Conservation (phyloP, 305 asterid genomes). For the Ruellia speciosa region DNA sequence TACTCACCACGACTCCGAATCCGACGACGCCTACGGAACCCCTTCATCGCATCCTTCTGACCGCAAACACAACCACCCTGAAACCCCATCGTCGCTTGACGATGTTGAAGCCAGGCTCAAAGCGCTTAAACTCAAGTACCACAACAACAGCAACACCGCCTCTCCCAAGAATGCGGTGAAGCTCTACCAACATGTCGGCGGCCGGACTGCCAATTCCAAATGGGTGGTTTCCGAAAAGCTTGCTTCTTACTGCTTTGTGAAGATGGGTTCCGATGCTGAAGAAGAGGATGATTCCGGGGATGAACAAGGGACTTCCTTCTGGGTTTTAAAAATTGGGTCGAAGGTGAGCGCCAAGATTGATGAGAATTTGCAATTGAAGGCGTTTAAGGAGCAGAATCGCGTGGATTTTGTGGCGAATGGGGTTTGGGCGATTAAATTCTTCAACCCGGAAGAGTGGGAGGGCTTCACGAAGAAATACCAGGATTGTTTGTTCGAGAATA, state of each 20-base stretch:
- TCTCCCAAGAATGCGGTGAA: conserved; percentile 53
- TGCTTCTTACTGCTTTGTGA: conserved; percentile 45
- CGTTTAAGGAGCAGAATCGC: conserved; percentile 60
- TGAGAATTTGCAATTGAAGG: conserved; percentile 65
- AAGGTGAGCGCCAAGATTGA: conserved; percentile 57
- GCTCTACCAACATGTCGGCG: conserved; percentile 54
- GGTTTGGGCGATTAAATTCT: conserved; percentile 80
- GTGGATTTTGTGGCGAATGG: conserved; percentile 79
- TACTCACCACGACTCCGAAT: conserved; percentile 34
- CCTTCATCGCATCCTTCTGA: conserved; percentile 53
- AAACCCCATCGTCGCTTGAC: conserved; percentile 66
- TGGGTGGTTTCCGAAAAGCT: conserved; percentile 72
- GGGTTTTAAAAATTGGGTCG: conserved; percentile 72
- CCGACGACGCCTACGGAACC: conserved; percentile 51
- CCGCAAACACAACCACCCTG: conserved; percentile 27
- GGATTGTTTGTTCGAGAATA: conserved; percentile 76
- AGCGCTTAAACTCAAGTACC: conserved; percentile 82
- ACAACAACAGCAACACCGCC: conserved; percentile 20
- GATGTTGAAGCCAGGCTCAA: conserved; percentile 74
- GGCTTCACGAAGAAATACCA: conserved; percentile 47
- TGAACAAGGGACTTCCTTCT: conserved; percentile 35
- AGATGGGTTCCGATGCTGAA: conserved; percentile 27
- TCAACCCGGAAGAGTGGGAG: conserved; percentile 45
- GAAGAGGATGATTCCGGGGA: conserved; percentile 39
- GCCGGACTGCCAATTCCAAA: conserved; percentile 48